These are phyloP conservation scores for Geotrichum histeridarum DNA, from an alignment of 1,139 yeast genomes.

Conservation along the genomic window DNA sequence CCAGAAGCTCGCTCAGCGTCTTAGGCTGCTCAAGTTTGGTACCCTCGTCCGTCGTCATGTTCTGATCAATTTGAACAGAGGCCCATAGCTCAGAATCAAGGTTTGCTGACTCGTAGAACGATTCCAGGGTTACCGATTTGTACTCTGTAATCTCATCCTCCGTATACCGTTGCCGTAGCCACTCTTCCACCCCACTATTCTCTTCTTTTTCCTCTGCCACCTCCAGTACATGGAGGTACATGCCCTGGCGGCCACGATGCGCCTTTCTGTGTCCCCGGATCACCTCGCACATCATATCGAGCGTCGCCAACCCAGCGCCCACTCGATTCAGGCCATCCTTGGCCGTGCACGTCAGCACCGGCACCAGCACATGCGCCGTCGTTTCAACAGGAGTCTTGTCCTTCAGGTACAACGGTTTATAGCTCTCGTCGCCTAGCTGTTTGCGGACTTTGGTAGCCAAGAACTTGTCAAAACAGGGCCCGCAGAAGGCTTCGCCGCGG, in stretches of 20 bases:
- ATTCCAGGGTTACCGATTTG: neutral
- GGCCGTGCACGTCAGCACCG: slow-evolving; percentile 8
- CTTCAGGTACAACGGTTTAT: slow-evolving; percentile 15
- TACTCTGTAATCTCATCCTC: slow-evolving; percentile 8
- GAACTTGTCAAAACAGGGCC: slow-evolving; percentile 18
- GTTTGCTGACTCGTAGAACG: neutral
- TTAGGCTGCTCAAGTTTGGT: neutral
- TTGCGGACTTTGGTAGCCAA: slow-evolving; percentile 17
- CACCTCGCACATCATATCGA: slow-evolving; percentile 61
- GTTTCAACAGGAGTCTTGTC: slow-evolving; percentile 13
- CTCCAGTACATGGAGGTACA: slow-evolving; percentile 52
- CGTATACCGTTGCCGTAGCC: slow-evolving; percentile 5
- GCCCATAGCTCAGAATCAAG: neutral
- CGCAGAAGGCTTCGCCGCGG: slow-evolving; percentile 19
- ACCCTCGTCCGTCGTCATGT: neutral
- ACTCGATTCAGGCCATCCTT: neutral
- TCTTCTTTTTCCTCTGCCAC: slow-evolving; percentile 38
- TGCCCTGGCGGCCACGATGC: slow-evolving; percentile 67
- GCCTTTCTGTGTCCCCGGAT: slow-evolving; percentile 54
- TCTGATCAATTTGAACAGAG: slow-evolving; percentile 5
- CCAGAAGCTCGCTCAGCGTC: slow-evolving; percentile 3
- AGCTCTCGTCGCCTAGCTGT: slow-evolving; percentile 16
- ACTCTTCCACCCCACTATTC: neutral
- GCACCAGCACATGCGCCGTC: slow-evolving; percentile 17
- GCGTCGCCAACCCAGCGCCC: slow-evolving; percentile 35